Evolutionary conservation across 2,329 filamentous ascomycete genomes (phyloP), one percentile per base, ranked within the genome.

Genomic region (Sporothrix mexicana): DNA sequence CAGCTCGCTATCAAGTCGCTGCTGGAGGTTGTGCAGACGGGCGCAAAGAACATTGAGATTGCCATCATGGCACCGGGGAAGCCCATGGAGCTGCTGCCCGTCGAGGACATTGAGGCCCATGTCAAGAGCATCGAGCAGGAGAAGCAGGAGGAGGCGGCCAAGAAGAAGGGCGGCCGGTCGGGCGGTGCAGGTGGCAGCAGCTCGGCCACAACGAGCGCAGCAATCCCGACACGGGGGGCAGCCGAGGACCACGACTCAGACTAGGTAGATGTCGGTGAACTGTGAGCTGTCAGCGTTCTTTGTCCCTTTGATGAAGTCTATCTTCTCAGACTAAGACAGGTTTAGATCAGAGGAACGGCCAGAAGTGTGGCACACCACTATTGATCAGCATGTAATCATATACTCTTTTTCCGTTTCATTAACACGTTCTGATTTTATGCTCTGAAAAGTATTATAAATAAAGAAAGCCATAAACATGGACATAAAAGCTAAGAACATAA

Each of bases 31-130:
- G 96, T 99, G 75, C 96, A 99, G 85, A 99, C 96, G 2, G 96
- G 96, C 76, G 96, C 96, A 70, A 99, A 99, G 90, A 99, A 99
- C 84, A 99, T 99, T 79, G 96, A 99, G 85, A 98, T 99, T 80
- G 96, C 97, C 73, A 91, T 99, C 80, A 98, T 98, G 94, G 93
- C 94, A 8, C 95, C 96, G 7, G 95, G 94, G 70, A 94, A 97
- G 86, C 83, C 88, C 17, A 90, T 99, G 76, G 95, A 98, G 86
- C 95, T 97, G 90, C 88, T 99, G 77, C 93, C 94, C 2, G 92
- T 95, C 45, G 95, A 98, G 82, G 93, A 97, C 79, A 99, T 99
- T 79, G 96, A 99, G 87, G 89, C 90, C 78, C 98, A 97, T 80
- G 97, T 99, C 80, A 98, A 98, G 90, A 96, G 90, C 83, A 99